These are phyloP conservation scores for Plenodomus biglobosus DNA, from an alignment of 2,329 filamentous ascomycete genomes.

Conservation along the genomic window DNA sequence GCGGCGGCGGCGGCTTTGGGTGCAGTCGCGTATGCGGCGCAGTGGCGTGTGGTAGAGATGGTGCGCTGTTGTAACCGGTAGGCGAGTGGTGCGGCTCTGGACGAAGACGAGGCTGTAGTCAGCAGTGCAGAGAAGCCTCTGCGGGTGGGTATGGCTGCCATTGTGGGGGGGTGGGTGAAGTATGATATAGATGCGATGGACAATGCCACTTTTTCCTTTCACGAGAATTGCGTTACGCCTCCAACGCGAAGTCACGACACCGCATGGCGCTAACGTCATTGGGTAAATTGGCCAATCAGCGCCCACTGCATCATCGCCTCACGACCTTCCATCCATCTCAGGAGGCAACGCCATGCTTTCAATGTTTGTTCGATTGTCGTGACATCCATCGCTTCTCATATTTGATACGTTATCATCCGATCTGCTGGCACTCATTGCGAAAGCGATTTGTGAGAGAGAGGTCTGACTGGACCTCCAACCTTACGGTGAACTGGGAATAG, in stretches of 20 bases:
- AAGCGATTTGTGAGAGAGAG: too few species aligned
- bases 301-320: not conserved
- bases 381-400: too few species aligned
- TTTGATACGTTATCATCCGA: too few species aligned
- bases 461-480: too few species aligned
- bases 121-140: slow-evolving; percentile 24
- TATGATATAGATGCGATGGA: too few species aligned
- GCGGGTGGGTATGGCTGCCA: slow-evolving; percentile 26
- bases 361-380: too few species aligned
- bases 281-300: slow-evolving; percentile 2
- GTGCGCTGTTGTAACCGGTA: slow-evolving; percentile 19
- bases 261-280: slow-evolving; percentile 6
- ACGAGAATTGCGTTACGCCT: not conserved
- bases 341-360: too few species aligned
- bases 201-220: too few species aligned
- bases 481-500: too few species aligned
- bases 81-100: slow-evolving; percentile 16
- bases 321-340: not conserved
- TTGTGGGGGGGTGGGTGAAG: slow-evolving; percentile 7
- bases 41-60: slow-evolving; percentile 25
- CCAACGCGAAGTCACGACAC: slow-evolving; percentile 20
- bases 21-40: slow-evolving; percentile 28
- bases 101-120: slow-evolving; percentile 10
- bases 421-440: too few species aligned
- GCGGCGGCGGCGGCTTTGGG: slow-evolving; percentile 17